Evolutionary conservation across 2,329 filamentous ascomycete species (phyloP).

Genomic region (Neofusicoccum sp.): DNA sequence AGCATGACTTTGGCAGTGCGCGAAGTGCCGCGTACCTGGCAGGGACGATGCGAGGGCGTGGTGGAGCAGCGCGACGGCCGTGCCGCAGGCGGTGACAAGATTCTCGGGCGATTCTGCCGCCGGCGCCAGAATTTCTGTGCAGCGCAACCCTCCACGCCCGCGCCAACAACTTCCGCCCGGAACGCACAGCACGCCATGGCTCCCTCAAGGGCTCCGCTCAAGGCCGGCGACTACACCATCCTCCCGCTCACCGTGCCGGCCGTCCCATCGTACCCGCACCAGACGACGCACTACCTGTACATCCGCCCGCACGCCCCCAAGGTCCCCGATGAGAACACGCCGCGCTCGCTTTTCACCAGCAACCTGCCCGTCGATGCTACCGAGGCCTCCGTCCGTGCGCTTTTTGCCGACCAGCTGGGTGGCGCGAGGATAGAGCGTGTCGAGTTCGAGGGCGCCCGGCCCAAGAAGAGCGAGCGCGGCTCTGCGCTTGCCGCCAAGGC

Average conservation of each 20-base stretch:
- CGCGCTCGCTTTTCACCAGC: slow-evolving; percentile 80
- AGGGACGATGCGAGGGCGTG: neutral
- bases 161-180: neutral
- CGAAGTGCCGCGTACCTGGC: too few relatives aligned
- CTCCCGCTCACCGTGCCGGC: slow-evolving; percentile 67
- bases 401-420: slow-evolving; percentile 74
- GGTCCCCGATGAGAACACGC: slow-evolving; percentile 65
- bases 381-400: slow-evolving; percentile 68
- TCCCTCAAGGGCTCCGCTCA: slow-evolving; percentile 23
- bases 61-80: neutral
- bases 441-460: slow-evolving; percentile 66
- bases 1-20: too few relatives aligned
- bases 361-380: slow-evolving; percentile 87
- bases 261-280: slow-evolving; percentile 58
- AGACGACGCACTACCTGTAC: slow-evolving; percentile 79
- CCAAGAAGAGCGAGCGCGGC: slow-evolving; percentile 33
- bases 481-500: slow-evolving; percentile 26
- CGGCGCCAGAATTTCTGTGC: slow-evolving; percentile 10
- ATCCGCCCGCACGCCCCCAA: slow-evolving; percentile 74
- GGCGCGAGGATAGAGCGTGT: slow-evolving; percentile 76
- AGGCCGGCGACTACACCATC: slow-evolving; percentile 62
- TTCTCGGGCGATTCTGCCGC: neutral
- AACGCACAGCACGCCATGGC: slow-evolving; percentile 5
- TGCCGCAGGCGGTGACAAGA: neutral
- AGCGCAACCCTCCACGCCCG: neutral